Percentiles rank a stretch among this genome's conserved stretches.
phyloP scores from a whole-genome alignment of 352 stramenopile species.

The Phytopythium mirpurense region DNA sequence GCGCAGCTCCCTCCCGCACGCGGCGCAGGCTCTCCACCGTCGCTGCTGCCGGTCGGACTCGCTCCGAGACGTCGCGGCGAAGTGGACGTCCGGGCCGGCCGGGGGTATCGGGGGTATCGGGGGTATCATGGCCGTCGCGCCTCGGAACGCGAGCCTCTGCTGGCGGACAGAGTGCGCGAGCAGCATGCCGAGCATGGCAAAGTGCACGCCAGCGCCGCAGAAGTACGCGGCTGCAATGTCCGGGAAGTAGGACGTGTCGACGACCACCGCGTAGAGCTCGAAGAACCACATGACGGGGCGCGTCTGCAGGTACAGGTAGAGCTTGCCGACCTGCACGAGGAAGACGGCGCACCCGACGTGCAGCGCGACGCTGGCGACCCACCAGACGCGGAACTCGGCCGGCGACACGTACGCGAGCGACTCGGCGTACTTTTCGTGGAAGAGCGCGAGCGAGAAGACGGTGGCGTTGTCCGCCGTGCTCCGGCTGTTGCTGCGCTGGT shows the following conservation, averaged over 20 bases:
- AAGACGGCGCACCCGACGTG: slow-evolving; percentile 9
- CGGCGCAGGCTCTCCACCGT: not conserved
- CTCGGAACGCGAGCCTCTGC: slow-evolving; percentile 10
- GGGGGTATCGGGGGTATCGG: not conserved
- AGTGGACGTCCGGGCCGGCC: not conserved
- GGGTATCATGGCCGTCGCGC: not conserved
- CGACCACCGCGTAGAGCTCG: slow-evolving; percentile 13
- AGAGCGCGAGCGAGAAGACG: slow-evolving; percentile 6
- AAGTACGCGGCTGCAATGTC: slow-evolving; percentile 10
- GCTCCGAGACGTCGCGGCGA: too few relatives aligned
- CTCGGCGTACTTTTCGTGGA: slow-evolving; percentile 9
- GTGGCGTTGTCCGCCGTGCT: not conserved
- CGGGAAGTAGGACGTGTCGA: slow-evolving; percentile 15
- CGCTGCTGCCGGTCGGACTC: too few relatives aligned
- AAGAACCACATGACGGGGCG: slow-evolving; percentile 12
- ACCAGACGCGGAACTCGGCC: slow-evolving; percentile 8
- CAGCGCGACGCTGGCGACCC: slow-evolving; percentile 10
- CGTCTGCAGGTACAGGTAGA: slow-evolving; percentile 10
- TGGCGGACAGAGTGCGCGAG: slow-evolving; percentile 6
- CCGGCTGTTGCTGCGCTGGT: not conserved
- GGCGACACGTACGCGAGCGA: slow-evolving; percentile 8
- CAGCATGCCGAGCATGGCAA: slow-evolving; percentile 8
- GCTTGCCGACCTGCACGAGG: slow-evolving; percentile 5
- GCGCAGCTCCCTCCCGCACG: not conserved
- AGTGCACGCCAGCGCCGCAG: slow-evolving; percentile 8